phyloP scores from a whole-genome alignment of 495 filamentous ascomycete species.

The Penicillium lagena region DNA sequence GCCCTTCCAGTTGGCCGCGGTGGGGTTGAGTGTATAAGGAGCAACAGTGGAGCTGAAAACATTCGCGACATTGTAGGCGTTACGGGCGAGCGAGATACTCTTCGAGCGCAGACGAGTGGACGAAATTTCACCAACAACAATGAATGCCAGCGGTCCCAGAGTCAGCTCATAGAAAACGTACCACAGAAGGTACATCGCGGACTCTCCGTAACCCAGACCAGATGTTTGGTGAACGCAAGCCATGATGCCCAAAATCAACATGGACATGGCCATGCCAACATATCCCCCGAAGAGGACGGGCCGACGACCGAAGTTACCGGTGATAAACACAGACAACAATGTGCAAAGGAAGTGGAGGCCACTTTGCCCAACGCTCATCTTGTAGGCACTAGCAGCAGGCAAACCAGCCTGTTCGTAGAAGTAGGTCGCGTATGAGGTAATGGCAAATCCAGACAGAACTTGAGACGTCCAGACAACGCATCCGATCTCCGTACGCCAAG shows the following conservation, averaged over 20 bases:
- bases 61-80: constrained; percentile 62
- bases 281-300: too few relatives aligned
- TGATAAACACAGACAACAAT: too few relatives aligned
- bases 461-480: too few relatives aligned
- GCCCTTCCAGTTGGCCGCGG: constrained; percentile 62
- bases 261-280: too few relatives aligned
- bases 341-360: too few relatives aligned
- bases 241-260: constrained; percentile 30
- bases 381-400: too few relatives aligned
- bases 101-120: constrained; percentile 66
- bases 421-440: too few relatives aligned
- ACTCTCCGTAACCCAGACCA: constrained; percentile 45
- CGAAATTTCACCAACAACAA: constrained; percentile 63
- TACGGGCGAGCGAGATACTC: constrained; percentile 60
- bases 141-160: constrained; percentile 70
- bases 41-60: constrained; percentile 63
- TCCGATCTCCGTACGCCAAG: too few relatives aligned
- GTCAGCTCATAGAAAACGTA: constrained; percentile 68
- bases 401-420: too few relatives aligned
- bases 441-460: too few relatives aligned
- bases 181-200: constrained; percentile 59
- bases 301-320: too few relatives aligned
- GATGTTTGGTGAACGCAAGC: constrained; percentile 48
- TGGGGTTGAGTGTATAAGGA: constrained; percentile 63
- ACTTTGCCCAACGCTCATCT: too few relatives aligned